Evolutionary conservation across 345 rosid species (phyloP), one percentile per base, ranked within the genome.

Genomic region (Rhizophora mangle): DNA sequence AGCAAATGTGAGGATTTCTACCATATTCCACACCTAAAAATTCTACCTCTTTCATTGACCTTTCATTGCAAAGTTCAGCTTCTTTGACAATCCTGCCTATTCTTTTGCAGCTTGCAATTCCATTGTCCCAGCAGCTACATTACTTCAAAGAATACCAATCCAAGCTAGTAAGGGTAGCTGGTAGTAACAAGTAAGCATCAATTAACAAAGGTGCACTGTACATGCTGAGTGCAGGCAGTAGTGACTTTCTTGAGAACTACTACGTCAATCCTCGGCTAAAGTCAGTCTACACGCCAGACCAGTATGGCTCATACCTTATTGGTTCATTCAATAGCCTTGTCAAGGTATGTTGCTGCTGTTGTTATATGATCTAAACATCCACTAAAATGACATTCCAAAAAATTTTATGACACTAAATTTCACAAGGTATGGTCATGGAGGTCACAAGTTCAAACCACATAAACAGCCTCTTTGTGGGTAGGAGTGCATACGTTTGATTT

Each of bases 181-280:
- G 92, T n/a, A 79, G 78, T 67, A 71, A 72, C 58, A 66, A 84
- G 67, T 71, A 94, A 29, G 89, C 86, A 30, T 63, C 87, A 27
- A 86, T 95, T 60, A 80, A 89, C 61, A 85, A 80, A 52, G 94
- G 73, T 67, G 84, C 94, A 27, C 58, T 95, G 1, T 89, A 85
- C 64, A 8, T 92, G 16, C 16, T 92, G 70, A 87, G 97, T 72
- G 96, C 94, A 13, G 99, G 99, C 31, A 92, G 87, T 59, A 84
- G 92, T n/a, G 98, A 95, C 74, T 92, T 83, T 74, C 85, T 95
- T 64, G 97, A 92, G 80, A 88, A 92, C 66, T 92, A 92, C 69
- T 87, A 88, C 54, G 84, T 90, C 30, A 95, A 92, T 70, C 99
- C 99, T 75, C 58, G 65, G n/a, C 39, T 90, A 34, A 74, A 82